Evolutionary conservation across 495 filamentous ascomycete species (phyloP).

Genomic region (Symbiotaphrina buchneri): DNA sequence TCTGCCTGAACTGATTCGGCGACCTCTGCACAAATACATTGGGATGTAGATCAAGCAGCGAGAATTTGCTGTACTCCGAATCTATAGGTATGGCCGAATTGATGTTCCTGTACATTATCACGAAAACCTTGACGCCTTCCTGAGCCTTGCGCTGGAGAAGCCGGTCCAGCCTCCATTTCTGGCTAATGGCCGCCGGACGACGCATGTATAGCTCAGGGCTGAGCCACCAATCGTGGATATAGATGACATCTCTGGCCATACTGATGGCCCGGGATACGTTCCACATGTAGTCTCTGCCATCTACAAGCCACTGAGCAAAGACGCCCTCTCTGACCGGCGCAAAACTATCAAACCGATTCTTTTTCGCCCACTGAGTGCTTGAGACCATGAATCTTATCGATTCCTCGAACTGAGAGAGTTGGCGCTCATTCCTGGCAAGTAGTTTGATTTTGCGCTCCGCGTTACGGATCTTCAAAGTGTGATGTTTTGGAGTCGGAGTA

Average conservation of each 20-base stretch:
- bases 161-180: conserved; percentile 94
- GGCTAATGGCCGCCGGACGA: conserved; percentile 84
- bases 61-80: conserved; percentile 97
- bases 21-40: conserved; percentile 93
- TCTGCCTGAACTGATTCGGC: conserved; percentile 93
- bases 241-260: conserved; percentile 95
- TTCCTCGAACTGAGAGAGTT: conserved; percentile 79
- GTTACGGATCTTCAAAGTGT: conserved; percentile 63
- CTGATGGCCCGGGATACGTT: conserved; percentile 91
- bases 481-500: conserved; percentile 50
- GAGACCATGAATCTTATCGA: conserved; percentile 70
- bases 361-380: conserved; percentile 57
- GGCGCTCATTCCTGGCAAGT: conserved; percentile 76
- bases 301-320: conserved; percentile 91
- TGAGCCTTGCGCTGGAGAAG: conserved; percentile 83
- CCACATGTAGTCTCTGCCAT: conserved; percentile 98
- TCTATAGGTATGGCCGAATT: conserved; percentile 96
- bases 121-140: conserved; percentile 93
- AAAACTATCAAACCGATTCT: conserved; percentile 81
- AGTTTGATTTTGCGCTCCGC: conserved; percentile 77
- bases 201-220: conserved; percentile 94
- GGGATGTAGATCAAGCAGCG: conserved; percentile 81
- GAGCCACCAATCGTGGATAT: conserved; percentile 99
- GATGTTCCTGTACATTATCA: conserved; percentile 97
- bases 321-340: conserved; percentile 71